Evolutionary conservation across 192 early-diverging fungal species (phyloP), one percentile per base, ranked within the genome.

Genomic region (Coemansia asiatica): DNA sequence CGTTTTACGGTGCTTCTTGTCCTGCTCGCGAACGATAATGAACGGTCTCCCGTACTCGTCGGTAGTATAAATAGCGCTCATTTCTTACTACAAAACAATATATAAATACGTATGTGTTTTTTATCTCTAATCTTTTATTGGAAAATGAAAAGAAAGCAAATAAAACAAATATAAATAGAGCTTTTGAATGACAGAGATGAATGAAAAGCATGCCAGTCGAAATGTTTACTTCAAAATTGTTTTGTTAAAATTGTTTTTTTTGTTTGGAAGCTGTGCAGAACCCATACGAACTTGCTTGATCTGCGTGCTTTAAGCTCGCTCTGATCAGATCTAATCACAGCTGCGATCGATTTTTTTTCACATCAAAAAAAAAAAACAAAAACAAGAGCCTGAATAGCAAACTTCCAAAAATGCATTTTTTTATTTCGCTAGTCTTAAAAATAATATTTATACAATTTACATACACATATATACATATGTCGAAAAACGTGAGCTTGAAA

Each of bases 41-140:
- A 98, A 94, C 47, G 98, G 98, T 57, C 96, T 89, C 40, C 92
- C 93, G 84, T 97, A 97, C 82, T 98, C 97, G 80, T 99, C 97
- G 57, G 87, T 88, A 8, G 94, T 94, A 76, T 96, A 98, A 58
- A 95, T 87, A 38, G 91, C 91, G 66, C 73, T 81, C 83, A 84
- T 84, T 62, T 56, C 76, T 40, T 22, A n/a, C 0, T 28, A 55
- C 7, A 16, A 28, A 4, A 18, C 13, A 36, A 10, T 10, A 36
- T 36, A 36, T 36, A 36, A 36, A 36, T 36, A 36, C 13, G 35
- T 36, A 36, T 36, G 35, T 1, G 6, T 12, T 36, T 36, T 50
- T 50, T 1, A 50, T 22, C 18, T 50, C 7, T 16, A 50, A 50
- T 6, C 49, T 16, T 16, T 7, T 18, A 50, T 6, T 7, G 49